Conservation (phyloP, 257 asterid species). For the Penstemon barbatus region DNA sequence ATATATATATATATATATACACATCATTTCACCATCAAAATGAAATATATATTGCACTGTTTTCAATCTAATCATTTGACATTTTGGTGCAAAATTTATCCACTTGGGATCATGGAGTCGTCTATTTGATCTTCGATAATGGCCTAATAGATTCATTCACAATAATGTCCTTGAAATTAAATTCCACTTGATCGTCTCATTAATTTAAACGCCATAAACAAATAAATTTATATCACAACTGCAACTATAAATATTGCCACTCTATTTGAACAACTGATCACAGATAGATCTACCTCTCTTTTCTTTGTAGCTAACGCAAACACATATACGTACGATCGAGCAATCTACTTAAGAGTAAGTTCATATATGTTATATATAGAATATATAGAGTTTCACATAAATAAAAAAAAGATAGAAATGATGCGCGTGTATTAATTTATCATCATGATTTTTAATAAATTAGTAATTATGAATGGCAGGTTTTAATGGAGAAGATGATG, state of each 20-base stretch:
- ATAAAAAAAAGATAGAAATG: background rate
- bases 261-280: constrained; percentile 2
- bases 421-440: background rate
- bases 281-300: background rate
- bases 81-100: constrained; percentile 24
- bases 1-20: background rate
- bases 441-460: background rate
- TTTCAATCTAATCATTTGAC: constrained; percentile 34
- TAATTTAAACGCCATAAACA: constrained; percentile 30
- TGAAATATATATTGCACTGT: constrained; percentile 28
- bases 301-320: background rate
- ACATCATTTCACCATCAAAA: constrained; percentile 22
- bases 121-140: constrained; percentile 17
- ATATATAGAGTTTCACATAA: too few relatives aligned
- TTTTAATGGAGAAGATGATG: constrained; percentile 25
- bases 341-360: too few relatives aligned
- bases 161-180: constrained; percentile 17
- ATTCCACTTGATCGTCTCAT: constrained; percentile 57
- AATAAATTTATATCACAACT: constrained; percentile 10
- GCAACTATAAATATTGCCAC: constrained; percentile 22
- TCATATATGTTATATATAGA: too few relatives aligned
- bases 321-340: too few relatives aligned
- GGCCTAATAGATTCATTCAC: constrained; percentile 19
- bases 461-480: background rate
- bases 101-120: constrained; percentile 34